Evolutionary conservation across 148 eudicot species (phyloP), one percentile per base, ranked within the genome.

Genomic region (Simmondsia chinensis): DNA sequence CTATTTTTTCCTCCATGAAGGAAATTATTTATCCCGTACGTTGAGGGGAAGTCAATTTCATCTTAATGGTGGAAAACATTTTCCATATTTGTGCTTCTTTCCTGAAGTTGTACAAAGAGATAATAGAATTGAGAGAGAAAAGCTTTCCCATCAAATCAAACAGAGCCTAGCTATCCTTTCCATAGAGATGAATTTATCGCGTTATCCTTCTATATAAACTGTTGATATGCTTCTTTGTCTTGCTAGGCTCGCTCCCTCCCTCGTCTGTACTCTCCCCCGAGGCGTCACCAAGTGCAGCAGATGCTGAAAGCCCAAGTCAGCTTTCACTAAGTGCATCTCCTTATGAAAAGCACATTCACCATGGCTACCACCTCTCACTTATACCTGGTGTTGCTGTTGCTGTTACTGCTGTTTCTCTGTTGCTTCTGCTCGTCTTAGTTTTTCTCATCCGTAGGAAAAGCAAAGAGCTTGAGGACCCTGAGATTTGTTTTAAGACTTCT

Each of bases 371-470:
- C 38, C 69, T 93, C 33, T 63, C 77, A 36, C 54, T 85, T 53
- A 37, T 79, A 43, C 75, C 83, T 34, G 68, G 63, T 49, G 55
- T 82, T 53, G 96, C 83, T 19, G 55, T 82, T 53, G 83, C 72
- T 33, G 72, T 82, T 59, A 74, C 89, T 20, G 75, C 61, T 9
- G 45, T 77, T 43, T 79, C 94, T 52, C 48, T 74, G 32, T 29
- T 57, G 57, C 69, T 80, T 66, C 65, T 93, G 53, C 39, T 61
- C 33, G 59, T 72, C 21, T 57, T 93, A 50, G 57, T 69, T 43
- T 51, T 79, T 52, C 72, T 93, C 58, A 80, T 86, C 59, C 79
- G 65, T 21, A 72, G 66, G 63, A 86, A 93, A 71, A 67, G 61
- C 44, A 61, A 48, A 61, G 89, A 93, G 75, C 80, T 93, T 7